Percentiles rank a stretch among this genome's conserved stretches.
Evolutionary conservation across 495 filamentous ascomycete genomes (phyloP).

Genomic region (Daldinia childiae): DNA sequence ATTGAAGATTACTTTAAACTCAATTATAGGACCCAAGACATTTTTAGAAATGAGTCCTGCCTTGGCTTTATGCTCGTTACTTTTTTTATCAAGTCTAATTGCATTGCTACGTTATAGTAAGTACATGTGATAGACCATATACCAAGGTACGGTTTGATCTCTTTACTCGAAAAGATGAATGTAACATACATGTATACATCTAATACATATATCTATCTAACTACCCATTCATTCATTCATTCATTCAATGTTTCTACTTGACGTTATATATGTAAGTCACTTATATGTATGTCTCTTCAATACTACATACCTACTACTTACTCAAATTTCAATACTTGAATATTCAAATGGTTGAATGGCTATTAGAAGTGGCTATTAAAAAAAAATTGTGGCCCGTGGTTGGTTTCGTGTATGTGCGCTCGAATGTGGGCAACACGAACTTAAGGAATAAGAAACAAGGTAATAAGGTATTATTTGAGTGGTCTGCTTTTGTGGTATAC

Average conservation of each 20-base stretch:
- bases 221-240: no score
- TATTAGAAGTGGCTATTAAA: background rate
- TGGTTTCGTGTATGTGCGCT: conserved; percentile 23
- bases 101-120: background rate
- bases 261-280: background rate
- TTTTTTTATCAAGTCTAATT: conserved; percentile 16
- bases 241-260: no score
- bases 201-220: no score
- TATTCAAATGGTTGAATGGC: background rate
- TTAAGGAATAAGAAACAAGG: conserved; percentile 17
- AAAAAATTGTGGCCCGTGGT: background rate
- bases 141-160: no score
- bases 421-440: conserved; percentile 31
- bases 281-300: background rate
- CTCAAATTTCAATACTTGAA: background rate
- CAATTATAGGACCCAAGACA: conserved; percentile 1
- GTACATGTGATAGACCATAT: no score
- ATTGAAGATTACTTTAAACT: background rate
- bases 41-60: conserved; percentile 7
- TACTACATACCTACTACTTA: background rate
- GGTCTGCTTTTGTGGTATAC: background rate
- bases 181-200: no score
- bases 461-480: conserved; percentile 29
- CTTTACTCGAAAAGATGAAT: no score
- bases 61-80: conserved; percentile 21